Base-by-base conservation (phyloP, 2,329 filamentous ascomycete genomes). In the Fusarium hostae region DNA sequence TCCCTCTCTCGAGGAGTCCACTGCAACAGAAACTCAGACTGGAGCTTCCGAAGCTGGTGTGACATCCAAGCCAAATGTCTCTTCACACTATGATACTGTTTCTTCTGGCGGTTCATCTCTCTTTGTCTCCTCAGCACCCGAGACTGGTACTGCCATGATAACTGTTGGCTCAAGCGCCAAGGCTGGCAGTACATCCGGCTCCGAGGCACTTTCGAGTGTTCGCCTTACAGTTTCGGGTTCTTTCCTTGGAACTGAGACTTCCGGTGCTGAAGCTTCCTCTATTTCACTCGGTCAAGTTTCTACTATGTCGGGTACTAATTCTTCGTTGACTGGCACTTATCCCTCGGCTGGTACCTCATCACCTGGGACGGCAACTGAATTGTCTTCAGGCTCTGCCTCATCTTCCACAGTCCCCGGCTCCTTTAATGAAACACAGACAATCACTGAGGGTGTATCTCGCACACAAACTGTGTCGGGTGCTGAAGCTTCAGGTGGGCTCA, bases 161-260 rank as follows among this genome's bases (percentile, higher is more conserved):
- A 75, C 59, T n/a, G 67, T 50, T 40, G 72, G 63, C 39, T 74
- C 72, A 35, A 74, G 72, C 41, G 72, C 59, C 41, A 56, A 57
- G 45, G 72, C 70, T 62, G 66, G 70, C 51, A 69, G 66, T 47
- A 55, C 35, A 52, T 70, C 72, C 44, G 52, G 43, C 41, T 63
- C 63, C 18, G 39, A 66, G 37, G 45, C 43, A 41, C 45, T 32
- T 20, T 63, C 72, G 34, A 47, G 45, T 24, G 37, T 40, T 37
- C 32, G n/a, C 24, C 32, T 61, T n/a, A 63, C 66, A 22, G 32
- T 39, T 40, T 58, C 45, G 34, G 35, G n/a, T 10, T 63, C 69
- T 34, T 57, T 45, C 32, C 43, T 28, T 47, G 35, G 39, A 18
- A 59, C 59, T 18, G 56, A 39, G 18, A 47, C 51, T n/a, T 32